Evolutionary conservation across 768 basidiomycete genomes (phyloP).

Genomic region (Tephrocybe sp.): DNA sequence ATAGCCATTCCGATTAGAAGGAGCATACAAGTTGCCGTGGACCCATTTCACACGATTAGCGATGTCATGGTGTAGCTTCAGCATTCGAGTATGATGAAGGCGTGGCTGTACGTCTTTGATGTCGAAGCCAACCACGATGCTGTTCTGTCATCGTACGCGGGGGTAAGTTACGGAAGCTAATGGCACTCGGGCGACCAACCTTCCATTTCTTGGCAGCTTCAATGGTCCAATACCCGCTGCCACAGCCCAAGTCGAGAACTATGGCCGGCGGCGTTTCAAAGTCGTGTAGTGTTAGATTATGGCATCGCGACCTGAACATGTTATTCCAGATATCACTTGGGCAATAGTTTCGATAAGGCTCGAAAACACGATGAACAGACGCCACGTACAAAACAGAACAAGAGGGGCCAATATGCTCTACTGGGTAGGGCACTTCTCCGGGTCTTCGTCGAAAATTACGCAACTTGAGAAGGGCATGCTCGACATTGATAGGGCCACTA

Average conservation of each 20-base stretch:
- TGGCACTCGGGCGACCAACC: constrained; percentile 32
- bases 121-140: constrained; percentile 60
- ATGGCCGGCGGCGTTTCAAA: constrained; percentile 47
- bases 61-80: constrained; percentile 37
- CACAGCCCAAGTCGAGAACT: constrained; percentile 71
- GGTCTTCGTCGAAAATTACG: constrained; percentile 38
- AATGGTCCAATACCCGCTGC: constrained; percentile 68
- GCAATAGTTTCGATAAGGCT: constrained; percentile 6
- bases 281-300: constrained; percentile 50
- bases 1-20: constrained; percentile 2
- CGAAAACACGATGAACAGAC: neutral
- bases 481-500: constrained; percentile 36
- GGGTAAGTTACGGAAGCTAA: constrained; percentile 3
- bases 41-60: constrained; percentile 59
- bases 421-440: constrained; percentile 56
- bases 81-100: constrained; percentile 21
- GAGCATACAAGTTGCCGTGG: constrained; percentile 61
- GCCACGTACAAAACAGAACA: constrained; percentile 53
- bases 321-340: constrained; percentile 70
- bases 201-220: constrained; percentile 67
- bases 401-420: constrained; percentile 43
- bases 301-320: constrained; percentile 52
- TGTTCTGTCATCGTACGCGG: constrained; percentile 32
- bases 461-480: constrained; percentile 39
- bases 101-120: constrained; percentile 52